Evolutionary conservation across 2,329 filamentous ascomycete genomes (phyloP).

Genomic region (Leptographium galeiforme): DNA sequence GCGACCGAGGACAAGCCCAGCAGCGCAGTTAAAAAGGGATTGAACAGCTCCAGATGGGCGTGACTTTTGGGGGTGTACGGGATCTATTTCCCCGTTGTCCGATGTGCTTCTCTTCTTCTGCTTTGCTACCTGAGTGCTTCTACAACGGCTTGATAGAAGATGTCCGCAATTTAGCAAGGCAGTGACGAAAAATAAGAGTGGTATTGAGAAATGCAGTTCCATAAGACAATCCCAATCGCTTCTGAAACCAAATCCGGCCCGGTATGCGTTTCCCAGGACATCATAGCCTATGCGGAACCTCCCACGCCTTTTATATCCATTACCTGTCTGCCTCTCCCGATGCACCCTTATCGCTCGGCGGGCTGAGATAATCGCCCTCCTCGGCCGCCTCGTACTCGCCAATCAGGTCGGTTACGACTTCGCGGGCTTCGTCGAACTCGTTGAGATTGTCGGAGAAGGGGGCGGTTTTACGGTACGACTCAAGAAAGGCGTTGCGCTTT

Average conservation of each 20-base stretch:
- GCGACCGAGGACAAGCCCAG: too few species aligned
- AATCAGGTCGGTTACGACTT: conserved; percentile 84
- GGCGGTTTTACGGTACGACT: conserved; percentile 89
- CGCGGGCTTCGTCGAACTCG: conserved; percentile 89
- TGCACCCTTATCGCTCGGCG: conserved; percentile 38
- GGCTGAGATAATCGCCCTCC: conserved; percentile 74
- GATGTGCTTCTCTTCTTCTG: too few species aligned
- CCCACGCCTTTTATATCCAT: not conserved
- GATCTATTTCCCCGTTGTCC: too few species aligned
- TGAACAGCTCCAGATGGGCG: not conserved
- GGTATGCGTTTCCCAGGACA: not conserved
- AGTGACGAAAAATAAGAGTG: not conserved
- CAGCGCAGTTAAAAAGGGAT: not conserved
- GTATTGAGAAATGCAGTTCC: not conserved
- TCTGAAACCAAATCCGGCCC: not conserved
- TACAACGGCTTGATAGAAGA: too few species aligned
- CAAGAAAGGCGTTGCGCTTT: conserved; percentile 93
- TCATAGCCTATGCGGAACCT: not conserved
- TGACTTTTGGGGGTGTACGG: not conserved
- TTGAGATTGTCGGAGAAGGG: conserved; percentile 83
- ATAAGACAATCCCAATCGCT: not conserved
- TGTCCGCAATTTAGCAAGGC: too few species aligned
- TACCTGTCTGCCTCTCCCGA: conserved; percentile 37
- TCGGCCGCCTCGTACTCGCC: conserved; percentile 94
- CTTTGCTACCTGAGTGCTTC: too few species aligned